phyloP scores from a whole-genome alignment of 257 asterid species.

The Solanum clarkiae region DNA sequence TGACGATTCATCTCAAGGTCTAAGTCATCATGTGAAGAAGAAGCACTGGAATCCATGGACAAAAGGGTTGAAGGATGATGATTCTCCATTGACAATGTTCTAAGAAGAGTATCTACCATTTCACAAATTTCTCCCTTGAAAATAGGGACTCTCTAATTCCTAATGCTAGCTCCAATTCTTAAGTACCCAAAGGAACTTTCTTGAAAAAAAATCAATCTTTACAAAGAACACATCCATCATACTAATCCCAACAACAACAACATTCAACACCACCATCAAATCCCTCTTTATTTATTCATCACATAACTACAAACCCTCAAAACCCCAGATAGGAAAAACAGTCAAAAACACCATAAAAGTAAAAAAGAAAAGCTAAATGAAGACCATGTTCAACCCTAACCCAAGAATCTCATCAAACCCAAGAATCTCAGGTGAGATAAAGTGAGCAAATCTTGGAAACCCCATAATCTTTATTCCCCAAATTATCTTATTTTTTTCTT shows the following conservation, averaged over 20 bases:
- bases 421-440: neutral
- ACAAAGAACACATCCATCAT: neutral
- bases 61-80: conserved; percentile 60
- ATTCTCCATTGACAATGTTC: conserved; percentile 49
- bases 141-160: neutral
- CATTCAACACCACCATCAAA: conserved; percentile 15
- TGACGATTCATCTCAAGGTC: conserved; percentile 56
- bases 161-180: neutral
- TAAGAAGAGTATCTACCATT: conserved; percentile 44
- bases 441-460: neutral
- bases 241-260: conserved; percentile 17
- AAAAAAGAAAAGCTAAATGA: neutral
- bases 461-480: neutral
- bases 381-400: conserved; percentile 30
- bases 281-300: conserved; percentile 11
- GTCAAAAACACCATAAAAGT: neutral
- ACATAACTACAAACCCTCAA: conserved; percentile 13
- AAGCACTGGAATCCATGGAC: conserved; percentile 68
- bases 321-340: neutral
- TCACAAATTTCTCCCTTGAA: neutral
- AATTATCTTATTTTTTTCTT: neutral
- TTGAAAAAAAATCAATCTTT: conserved; percentile 6
- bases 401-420: conserved; percentile 19
- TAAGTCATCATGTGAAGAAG: conserved; percentile 38
- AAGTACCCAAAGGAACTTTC: neutral